phyloP scores from a whole-genome alignment of 2,329 filamentous ascomycete genomes.

The Didymellaceae sp. region DNA sequence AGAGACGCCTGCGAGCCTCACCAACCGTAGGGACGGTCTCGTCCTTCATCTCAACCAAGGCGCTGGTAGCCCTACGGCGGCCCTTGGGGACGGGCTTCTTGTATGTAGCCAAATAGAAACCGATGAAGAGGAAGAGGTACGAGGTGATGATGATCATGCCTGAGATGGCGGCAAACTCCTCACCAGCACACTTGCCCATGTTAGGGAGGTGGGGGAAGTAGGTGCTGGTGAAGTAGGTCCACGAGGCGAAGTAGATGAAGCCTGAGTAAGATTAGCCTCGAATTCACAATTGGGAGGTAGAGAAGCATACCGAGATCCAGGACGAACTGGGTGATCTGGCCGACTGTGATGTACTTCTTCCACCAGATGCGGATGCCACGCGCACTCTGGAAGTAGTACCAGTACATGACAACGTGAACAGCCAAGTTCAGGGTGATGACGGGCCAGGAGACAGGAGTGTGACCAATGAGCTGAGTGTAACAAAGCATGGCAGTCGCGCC shows the following conservation, averaged over 20 bases:
- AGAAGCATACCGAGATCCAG: conserved; percentile 83
- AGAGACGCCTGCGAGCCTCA: conserved; percentile 59
- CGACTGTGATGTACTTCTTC: conserved; percentile 99
- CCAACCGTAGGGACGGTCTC: conserved; percentile 66
- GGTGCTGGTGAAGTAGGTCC: conserved; percentile 93
- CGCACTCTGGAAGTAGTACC: conserved; percentile 99
- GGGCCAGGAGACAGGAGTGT: conserved; percentile 94
- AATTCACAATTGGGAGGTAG: not conserved
- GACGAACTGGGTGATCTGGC: conserved; percentile 96
- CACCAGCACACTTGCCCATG: conserved; percentile 84
- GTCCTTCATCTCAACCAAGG: conserved; percentile 82
- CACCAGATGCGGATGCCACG: conserved; percentile 97
- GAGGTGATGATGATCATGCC: conserved; percentile 92
- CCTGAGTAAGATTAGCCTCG: conserved; percentile 58
- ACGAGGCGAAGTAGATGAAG: conserved; percentile 99
- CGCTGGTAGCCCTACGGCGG: conserved; percentile 79
- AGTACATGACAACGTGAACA: conserved; percentile 99
- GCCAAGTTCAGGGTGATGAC: conserved; percentile 89
- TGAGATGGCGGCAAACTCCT: conserved; percentile 94
- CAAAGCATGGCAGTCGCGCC: conserved; percentile 95
- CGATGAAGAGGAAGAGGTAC: conserved; percentile 98
- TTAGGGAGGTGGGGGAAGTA: conserved; percentile 90
- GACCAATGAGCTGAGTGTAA: conserved; percentile 95
- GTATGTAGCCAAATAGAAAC: conserved; percentile 98
- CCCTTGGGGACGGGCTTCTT: conserved; percentile 80